These are phyloP conservation scores for Diaporthe vaccinii DNA, from an alignment of 2,329 filamentous ascomycete genomes.

Conservation along the genomic window DNA sequence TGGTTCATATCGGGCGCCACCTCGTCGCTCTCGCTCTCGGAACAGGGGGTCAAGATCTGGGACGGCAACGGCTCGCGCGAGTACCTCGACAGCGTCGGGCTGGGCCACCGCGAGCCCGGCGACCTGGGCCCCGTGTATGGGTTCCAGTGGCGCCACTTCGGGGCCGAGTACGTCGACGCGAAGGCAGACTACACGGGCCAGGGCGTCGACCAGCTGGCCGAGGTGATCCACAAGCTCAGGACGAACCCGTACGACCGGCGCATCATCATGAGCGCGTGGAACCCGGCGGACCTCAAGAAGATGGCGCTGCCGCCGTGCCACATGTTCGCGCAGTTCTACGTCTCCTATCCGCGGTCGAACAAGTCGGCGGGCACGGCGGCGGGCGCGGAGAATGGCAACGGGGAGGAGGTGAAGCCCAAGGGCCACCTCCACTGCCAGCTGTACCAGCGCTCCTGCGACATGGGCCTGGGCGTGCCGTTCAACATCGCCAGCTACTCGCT, in stretches of 20 bases:
- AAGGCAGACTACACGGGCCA: conserved; percentile 86
- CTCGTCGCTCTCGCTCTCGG: conserved; percentile 80
- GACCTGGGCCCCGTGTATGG: conserved; percentile 97
- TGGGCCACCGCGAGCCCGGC: conserved; percentile 84
- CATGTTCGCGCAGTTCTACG: conserved; percentile 98
- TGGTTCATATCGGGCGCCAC: conserved; percentile 95
- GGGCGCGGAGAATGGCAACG: conserved; percentile 44
- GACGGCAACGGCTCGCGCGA: conserved; percentile 94
- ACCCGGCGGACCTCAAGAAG: conserved; percentile 84
- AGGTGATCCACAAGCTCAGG: conserved; percentile 88
- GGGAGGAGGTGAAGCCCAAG: conserved; percentile 55
- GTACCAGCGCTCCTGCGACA: conserved; percentile 95
- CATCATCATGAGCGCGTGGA: conserved; percentile 95
- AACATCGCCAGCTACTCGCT: conserved; percentile 97
- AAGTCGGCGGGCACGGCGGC: conserved; percentile 13
- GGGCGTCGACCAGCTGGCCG: conserved; percentile 92
- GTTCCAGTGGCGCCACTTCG: conserved; percentile 99
- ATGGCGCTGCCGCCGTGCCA: conserved; percentile 97
- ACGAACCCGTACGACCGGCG: conserved; percentile 88
- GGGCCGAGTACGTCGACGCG: conserved; percentile 86
- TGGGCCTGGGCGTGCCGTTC: conserved; percentile 97
- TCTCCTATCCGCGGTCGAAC: conserved; percentile 74
- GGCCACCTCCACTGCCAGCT: conserved; percentile 88
- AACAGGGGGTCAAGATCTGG: conserved; percentile 94
- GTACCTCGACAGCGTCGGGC: conserved; percentile 88